Percentiles rank a stretch among this genome's conserved stretches.
Evolutionary conservation across 1,139 yeast species (phyloP).

Genomic region (Barnettozyma hawaiiensis): DNA sequence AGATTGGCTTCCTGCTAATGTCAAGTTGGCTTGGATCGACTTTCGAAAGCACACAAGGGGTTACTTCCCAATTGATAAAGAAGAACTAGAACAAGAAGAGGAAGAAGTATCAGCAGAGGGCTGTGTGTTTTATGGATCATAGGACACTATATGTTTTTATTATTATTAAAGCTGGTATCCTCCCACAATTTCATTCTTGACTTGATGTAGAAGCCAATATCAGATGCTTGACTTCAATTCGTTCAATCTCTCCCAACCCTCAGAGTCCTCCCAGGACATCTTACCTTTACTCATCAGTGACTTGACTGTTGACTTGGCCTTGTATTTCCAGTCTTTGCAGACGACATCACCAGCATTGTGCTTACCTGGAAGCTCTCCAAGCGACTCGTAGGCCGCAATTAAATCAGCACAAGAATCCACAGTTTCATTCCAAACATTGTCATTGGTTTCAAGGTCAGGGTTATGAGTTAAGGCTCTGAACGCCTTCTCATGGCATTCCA

Average conservation of each 20-base stretch:
- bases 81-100: background rate
- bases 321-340: constrained; percentile 88
- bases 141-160: no score
- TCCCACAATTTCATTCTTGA: no score
- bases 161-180: no score
- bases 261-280: constrained; percentile 71
- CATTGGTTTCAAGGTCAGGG: constrained; percentile 61
- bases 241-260: constrained; percentile 65
- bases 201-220: background rate
- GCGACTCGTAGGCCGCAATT: constrained; percentile 79
- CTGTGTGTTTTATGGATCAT: no score
- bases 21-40: constrained; percentile 8
- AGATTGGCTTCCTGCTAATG: constrained; percentile 6
- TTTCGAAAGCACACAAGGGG: constrained; percentile 5
- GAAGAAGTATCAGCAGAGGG: no score
- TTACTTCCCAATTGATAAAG: constrained; percentile 8
- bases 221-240: constrained; percentile 38
- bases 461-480: constrained; percentile 64
- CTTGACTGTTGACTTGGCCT: constrained; percentile 67
- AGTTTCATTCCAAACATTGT: constrained; percentile 67
- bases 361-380: constrained; percentile 84
- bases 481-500: constrained; percentile 84
- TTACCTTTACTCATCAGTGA: constrained; percentile 77
- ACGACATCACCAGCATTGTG: constrained; percentile 79
- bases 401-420: constrained; percentile 77